A percentile compares a stretch with the other conserved stretches of the same genome.
phyloP scores from a whole-genome alignment of 176 grass and related monocot species.

The maize (Zea mays) region DNA sequence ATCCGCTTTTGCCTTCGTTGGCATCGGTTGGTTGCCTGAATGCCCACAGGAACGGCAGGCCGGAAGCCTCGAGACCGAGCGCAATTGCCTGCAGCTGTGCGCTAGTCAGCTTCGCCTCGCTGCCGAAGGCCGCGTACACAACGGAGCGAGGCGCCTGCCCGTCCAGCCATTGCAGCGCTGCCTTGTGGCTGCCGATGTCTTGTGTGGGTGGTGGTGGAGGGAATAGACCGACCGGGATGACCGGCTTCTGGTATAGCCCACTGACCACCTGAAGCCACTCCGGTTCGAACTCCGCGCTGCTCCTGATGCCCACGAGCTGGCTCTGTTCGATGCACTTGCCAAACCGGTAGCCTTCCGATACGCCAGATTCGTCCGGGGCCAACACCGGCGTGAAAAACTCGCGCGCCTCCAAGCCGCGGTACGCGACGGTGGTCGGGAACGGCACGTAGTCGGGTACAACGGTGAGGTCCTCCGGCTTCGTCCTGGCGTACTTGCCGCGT shows the following conservation, averaged over 20 bases:
- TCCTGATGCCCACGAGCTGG: constrained; percentile 21
- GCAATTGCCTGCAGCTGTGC: constrained; percentile 21
- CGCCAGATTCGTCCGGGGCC: constrained; percentile 12
- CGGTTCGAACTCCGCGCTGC: constrained; percentile 13
- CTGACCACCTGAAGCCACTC: constrained; percentile 34
- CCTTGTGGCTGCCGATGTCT: neutral
- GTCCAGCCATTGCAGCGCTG: constrained; percentile 32
- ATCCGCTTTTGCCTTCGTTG: neutral
- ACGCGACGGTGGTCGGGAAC: constrained; percentile 25
- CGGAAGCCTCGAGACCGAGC: constrained; percentile 35
- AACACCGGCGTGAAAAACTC: neutral
- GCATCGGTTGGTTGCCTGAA: constrained; percentile 9
- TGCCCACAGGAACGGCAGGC: constrained; percentile 34
- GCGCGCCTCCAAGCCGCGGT: constrained; percentile 41
- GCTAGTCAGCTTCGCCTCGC: constrained; percentile 23
- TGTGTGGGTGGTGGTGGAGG: neutral
- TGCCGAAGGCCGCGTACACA: constrained; percentile 36
- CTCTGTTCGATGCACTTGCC: neutral
- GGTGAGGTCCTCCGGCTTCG: constrained; percentile 1
- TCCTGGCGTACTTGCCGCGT: constrained; percentile 1
- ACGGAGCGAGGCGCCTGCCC: constrained; percentile 24
- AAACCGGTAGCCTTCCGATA: constrained; percentile 1
- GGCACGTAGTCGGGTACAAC: constrained; percentile 33
- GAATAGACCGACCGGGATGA: constrained; percentile 24
- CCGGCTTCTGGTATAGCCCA: constrained; percentile 32